phyloP scores from a whole-genome alignment of 306 rosid genomes.

The Ceratonia siliqua region DNA sequence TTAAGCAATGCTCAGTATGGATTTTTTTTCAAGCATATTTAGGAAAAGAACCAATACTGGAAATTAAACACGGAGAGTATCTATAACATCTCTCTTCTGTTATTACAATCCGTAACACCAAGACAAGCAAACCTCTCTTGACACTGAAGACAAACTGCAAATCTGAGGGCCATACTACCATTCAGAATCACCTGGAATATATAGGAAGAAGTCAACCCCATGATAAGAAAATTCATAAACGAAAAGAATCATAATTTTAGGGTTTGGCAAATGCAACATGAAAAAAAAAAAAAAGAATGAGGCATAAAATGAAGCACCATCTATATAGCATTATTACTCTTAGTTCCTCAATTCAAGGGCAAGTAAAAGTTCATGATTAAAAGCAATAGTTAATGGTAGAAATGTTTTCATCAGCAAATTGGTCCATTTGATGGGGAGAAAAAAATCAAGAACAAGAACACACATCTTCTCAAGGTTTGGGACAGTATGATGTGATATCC shows the following conservation, averaged over 20 bases:
- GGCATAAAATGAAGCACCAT: neutral
- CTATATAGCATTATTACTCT: neutral
- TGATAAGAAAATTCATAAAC: constrained; percentile 1
- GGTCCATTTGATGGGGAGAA: neutral
- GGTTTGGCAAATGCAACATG: neutral
- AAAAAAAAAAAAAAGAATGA: neutral
- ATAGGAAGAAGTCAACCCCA: neutral
- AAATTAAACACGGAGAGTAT: constrained; percentile 21
- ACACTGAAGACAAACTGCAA: constrained; percentile 22
- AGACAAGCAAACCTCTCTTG: constrained; percentile 23
- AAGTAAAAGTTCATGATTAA: neutral
- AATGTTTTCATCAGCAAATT: neutral
- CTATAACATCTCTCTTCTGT: constrained; percentile 40
- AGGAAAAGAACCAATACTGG: constrained; percentile 18
- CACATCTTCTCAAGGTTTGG: neutral
- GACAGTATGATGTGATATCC: neutral
- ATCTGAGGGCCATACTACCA: constrained; percentile 26
- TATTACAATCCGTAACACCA: constrained; percentile 47
- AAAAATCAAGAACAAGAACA: no score
- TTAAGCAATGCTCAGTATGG: constrained; percentile 20
- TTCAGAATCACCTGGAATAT: constrained; percentile 58
- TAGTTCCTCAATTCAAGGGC: neutral
- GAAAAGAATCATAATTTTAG: neutral
- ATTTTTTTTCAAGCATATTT: constrained; percentile 5
- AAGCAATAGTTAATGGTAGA: neutral